A percentile compares a stretch with the other conserved stretches of the same genome.
These are phyloP conservation scores for Metschnikowia baotianmanensis DNA, from an alignment of 805 yeast genomes.

Conservation along the genomic window DNA sequence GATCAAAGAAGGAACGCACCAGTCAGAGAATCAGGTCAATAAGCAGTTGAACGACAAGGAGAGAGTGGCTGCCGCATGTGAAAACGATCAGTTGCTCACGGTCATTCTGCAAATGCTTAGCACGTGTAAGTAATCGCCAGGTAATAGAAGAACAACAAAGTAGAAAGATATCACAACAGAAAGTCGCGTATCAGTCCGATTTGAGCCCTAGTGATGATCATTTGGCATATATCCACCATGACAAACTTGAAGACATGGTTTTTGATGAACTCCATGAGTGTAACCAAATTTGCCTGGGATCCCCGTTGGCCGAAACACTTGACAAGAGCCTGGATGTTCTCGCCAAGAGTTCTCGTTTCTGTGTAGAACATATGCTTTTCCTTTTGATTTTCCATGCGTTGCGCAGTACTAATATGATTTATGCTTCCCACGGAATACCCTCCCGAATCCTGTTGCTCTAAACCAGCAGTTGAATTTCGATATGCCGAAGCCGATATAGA, in stretches of 20 bases:
- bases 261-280: conserved; percentile 37
- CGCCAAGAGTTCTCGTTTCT: conserved; percentile 24
- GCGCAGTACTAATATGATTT: conserved; percentile 11
- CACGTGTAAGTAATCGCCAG: conserved; percentile 52
- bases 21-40: conserved; percentile 92
- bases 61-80: conserved; percentile 98
- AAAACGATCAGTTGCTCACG: conserved; percentile 82
- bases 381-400: conserved; percentile 30
- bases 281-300: conserved; percentile 20
- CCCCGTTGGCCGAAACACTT: conserved; percentile 13
- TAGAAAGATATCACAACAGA: not conserved
- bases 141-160: not conserved
- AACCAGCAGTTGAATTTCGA: conserved; percentile 19
- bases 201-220: conserved; percentile 26
- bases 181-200: conserved; percentile 1
- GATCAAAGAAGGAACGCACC: conserved; percentile 90
- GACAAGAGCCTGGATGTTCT: conserved; percentile 13
- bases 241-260: conserved; percentile 34
- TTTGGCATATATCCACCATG: conserved; percentile 34
- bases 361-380: conserved; percentile 35
- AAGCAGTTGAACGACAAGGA: conserved; percentile 97
- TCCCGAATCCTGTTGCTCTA: conserved; percentile 14
- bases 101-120: conserved; percentile 93
- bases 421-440: conserved; percentile 20
- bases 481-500: conserved; percentile 26